Percentiles rank a stretch among this genome's conserved stretches.
Evolutionary conservation across 2,329 filamentous ascomycete genomes (phyloP).

Genomic region (Paracamarosporium sp.): DNA sequence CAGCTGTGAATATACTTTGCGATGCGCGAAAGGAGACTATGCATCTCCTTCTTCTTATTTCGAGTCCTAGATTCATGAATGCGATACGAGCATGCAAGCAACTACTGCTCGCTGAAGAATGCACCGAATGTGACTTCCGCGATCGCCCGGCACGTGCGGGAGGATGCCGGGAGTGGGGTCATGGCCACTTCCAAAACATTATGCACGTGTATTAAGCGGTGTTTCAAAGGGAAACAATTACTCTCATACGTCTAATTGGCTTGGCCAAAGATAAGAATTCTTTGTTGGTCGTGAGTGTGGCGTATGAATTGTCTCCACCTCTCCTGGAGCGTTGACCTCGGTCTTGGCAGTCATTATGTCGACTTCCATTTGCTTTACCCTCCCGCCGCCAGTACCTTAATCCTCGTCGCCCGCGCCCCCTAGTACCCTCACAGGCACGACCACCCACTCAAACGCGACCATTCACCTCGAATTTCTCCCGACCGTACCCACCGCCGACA

Average conservation of each 20-base stretch:
- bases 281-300: not conserved
- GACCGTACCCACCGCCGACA: not conserved
- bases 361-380: constrained; percentile 2
- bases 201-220: not conserved
- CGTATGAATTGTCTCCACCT: not conserved
- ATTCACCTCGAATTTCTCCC: not conserved
- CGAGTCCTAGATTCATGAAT: not conserved
- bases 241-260: not conserved
- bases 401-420: not conserved
- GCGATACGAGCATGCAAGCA: not conserved
- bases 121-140: not conserved
- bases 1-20: constrained; percentile 12
- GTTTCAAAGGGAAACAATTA: not conserved
- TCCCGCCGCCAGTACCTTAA: not conserved
- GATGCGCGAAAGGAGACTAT: not conserved
- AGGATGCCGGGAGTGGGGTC: not conserved
- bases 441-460: not conserved
- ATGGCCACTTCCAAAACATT: not conserved
- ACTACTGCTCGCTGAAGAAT: not conserved
- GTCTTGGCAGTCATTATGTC: constrained; percentile 8
- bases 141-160: not conserved
- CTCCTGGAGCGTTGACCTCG: not conserved
- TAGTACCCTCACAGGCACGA: not conserved
- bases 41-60: not conserved
- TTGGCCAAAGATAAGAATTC: not conserved